Base-by-base conservation (phyloP, 2,329 filamentous ascomycete species). In the Trichoderma koningiopsis region DNA sequence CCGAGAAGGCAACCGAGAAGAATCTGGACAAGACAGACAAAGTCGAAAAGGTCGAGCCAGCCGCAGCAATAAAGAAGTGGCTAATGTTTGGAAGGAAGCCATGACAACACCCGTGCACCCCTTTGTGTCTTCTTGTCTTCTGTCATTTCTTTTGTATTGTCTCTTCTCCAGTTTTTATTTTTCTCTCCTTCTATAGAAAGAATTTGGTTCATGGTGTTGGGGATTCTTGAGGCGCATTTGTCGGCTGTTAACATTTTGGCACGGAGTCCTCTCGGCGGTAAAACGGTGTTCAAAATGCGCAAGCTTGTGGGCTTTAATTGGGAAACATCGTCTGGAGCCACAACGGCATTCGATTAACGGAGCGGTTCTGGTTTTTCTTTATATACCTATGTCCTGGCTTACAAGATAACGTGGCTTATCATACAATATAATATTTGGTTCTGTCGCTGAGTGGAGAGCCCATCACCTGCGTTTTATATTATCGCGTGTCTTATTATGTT, bases 41-140 rank as follows among this genome's bases (percentile, higher is more conserved):
- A 61, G 71, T 68, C 43, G 63, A 63, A 24, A 73, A 74, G 61
- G 72, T 68, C 53, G 63, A 63, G 8, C 16, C 40, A n/a, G 27
- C 43, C 37, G 64, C 19, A 19, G 10, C 37, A n/a, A 64, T 22
- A 33, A 58, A 53, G 63, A 63, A 40, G 24, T 70, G 69, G 69
- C 40, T 70, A 19, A 35, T 35, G 33, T 70, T 68, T 47, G 69
- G 64, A 19, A 63, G 63, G 65, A 58, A 29, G 31, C 29, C 53
- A 63, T 68, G 33, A 27, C 40, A n/a, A 8, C 37, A 35, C 47
- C 29, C 4, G 22, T 1, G n/a, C 22, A 5, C n/a, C 43, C 29
- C 16, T 11, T 33, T 16, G n/a, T 31, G 19, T 14, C 22, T 35
- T 13, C 37, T 19, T 19, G 11, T 33, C 29, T 24, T n/a, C 24